These are phyloP conservation scores for Gnetum montanum DNA, from an alignment of 75 land plant species.

Conservation along the genomic window DNA sequence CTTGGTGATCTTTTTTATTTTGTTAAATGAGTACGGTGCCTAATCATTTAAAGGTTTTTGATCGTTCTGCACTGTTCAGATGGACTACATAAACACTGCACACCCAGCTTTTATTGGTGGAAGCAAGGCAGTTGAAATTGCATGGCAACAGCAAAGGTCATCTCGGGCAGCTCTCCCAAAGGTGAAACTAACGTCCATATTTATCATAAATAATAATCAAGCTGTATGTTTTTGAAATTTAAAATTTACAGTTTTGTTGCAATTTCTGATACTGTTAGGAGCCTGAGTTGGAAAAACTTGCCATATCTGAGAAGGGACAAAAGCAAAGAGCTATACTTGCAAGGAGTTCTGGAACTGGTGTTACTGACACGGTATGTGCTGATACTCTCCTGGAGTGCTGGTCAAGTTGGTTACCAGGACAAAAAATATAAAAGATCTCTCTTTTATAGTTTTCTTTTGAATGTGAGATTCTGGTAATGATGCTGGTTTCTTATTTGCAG, in stretches of 20 bases:
- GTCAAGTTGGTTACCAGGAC: too few species aligned
- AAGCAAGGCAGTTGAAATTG: constrained; percentile 83
- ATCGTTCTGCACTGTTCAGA: too few species aligned
- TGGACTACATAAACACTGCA: constrained; percentile 98
- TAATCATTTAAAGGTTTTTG: too few species aligned
- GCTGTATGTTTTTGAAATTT: too few species aligned
- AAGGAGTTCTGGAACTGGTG: constrained; percentile 47
- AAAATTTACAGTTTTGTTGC: too few species aligned
- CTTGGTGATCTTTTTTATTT: too few species aligned
- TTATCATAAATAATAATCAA: too few species aligned
- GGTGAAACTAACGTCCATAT: constrained; percentile 50
- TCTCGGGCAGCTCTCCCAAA: constrained; percentile 27
- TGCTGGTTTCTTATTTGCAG: too few species aligned
- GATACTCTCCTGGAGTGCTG: neutral
- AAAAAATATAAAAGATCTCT: too few species aligned
- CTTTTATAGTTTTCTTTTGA: too few species aligned
- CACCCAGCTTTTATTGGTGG: constrained; percentile 95
- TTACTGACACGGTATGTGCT: constrained; percentile 39
- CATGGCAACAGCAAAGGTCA: constrained; percentile 58
- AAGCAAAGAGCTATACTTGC: constrained; percentile 75
- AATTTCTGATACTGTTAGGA: constrained; percentile 33
- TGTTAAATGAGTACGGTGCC: too few species aligned
- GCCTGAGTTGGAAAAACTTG: constrained; percentile 27
- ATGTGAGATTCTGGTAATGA: too few species aligned
- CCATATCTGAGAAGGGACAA: constrained; percentile 30